Evolutionary conservation across 179 eudicot species (phyloP).

Genomic region (Silene vulgaris): DNA sequence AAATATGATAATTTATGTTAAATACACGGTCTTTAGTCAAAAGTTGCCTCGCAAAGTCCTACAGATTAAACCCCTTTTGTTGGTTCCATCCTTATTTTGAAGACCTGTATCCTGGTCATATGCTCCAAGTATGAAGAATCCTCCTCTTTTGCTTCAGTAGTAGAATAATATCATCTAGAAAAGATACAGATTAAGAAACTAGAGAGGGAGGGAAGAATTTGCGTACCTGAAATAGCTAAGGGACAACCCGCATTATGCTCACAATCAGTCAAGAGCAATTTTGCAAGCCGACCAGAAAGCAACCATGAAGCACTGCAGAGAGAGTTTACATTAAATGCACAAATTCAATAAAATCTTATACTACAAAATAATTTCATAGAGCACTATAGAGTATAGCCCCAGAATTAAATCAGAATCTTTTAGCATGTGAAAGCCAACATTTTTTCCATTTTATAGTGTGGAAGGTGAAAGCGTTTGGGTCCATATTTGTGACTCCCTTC

Average conservation of each 20-base stretch:
- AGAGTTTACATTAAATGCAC: slow-evolving; percentile 9
- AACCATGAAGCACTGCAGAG: slow-evolving; percentile 64
- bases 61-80: not conserved
- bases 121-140: not conserved
- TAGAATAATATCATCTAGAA: not conserved
- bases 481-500: not conserved
- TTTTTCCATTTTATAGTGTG: not conserved
- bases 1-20: not conserved
- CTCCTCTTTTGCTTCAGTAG: slow-evolving; percentile 10
- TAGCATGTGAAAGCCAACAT: not conserved
- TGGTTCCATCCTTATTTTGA: not conserved
- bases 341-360: not conserved
- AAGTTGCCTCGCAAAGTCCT: not conserved
- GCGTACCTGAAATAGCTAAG: slow-evolving; percentile 79
- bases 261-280: slow-evolving; percentile 79
- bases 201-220: not conserved
- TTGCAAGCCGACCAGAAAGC: slow-evolving; percentile 85
- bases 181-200: slow-evolving; percentile 7
- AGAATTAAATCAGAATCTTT: not conserved
- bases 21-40: not conserved
- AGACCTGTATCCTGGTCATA: not conserved
- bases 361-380: not conserved
- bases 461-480: not conserved
- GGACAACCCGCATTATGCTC: slow-evolving; percentile 63
- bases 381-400: not conserved